These are phyloP conservation scores for Thymus mandschuricus DNA, from an alignment of 257 asterid genomes.

Conservation along the genomic window DNA sequence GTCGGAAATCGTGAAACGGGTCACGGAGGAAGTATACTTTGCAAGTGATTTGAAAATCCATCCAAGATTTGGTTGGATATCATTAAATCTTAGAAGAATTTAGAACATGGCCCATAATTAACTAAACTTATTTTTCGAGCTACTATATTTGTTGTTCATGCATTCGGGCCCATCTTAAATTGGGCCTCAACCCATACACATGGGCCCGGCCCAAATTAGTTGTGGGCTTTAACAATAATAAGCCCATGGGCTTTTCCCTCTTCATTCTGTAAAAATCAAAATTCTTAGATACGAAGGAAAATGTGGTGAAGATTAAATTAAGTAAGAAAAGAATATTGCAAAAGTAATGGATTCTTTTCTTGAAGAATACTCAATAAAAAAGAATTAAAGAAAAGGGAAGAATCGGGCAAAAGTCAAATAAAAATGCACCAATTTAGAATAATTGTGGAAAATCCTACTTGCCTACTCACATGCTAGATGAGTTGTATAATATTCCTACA, in stretches of 20 bases:
- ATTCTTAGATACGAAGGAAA: not conserved
- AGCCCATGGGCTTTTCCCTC: not conserved
- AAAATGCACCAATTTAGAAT: conserved; percentile 22
- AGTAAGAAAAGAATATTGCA: not conserved
- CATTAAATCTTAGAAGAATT: no score
- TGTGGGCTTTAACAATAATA: not conserved
- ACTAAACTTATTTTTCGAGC: no score
- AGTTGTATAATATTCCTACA: conserved; percentile 36
- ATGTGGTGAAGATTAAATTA: not conserved
- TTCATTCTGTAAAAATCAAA: not conserved
- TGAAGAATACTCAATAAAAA: conserved; percentile 15
- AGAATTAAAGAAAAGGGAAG: not conserved
- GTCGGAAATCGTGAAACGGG: no score
- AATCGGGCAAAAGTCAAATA: conserved; percentile 31
- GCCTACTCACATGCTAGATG: conserved; percentile 37
- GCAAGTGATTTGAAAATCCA: no score
- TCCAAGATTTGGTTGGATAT: no score
- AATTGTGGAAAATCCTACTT: conserved; percentile 31
- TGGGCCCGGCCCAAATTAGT: not conserved
- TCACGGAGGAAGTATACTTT: no score
- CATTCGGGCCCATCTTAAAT: not conserved
- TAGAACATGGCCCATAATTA: no score
- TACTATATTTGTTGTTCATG: no score
- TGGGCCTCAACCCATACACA: not conserved
- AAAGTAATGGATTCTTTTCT: conserved; percentile 33